Base-by-base conservation (phyloP, 2,329 filamentous ascomycete species). In the Colletotrichum nymphaeae region DNA sequence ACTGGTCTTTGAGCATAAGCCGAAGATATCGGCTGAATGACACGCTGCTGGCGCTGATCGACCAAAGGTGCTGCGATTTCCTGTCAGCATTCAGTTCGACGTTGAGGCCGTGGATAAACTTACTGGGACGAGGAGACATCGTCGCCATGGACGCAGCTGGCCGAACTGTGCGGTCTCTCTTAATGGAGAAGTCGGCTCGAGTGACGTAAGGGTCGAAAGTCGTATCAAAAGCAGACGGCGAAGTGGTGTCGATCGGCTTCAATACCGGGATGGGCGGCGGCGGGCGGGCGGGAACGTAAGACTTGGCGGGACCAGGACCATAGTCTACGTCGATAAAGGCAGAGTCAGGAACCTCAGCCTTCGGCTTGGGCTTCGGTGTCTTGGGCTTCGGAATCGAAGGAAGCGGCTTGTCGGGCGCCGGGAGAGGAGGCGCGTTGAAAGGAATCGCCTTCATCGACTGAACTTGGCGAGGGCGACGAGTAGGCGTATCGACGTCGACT, bases 321-420 rank as follows among this genome's bases (percentile, higher is more conserved):
- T 56, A 56, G 26, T 60, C 53, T 11, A 37, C 46, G 26, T 65
- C 62, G 22, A 71, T 26, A 8, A 59, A 59, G 58, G 32, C 26
- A 28, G 24, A 12, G 32, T 5, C 6, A 42, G 12, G 35, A 22
- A 35, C 22, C 19, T 66, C 56, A 14, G 49, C 2, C 14, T 35
- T 67, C 11, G 22, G 4, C 26, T 46, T 64, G 35, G 42, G 56
- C 19, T 35, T 67, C 7, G 26, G 37, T 6, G 37, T 11, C 26
- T 46, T 69, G 28, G 42, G 56, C 22, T n/a, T 24, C 5, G 71
- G 71, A 4, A 71, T 22, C 11, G 67, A 53, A 7, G 71, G 71
- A 55, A 73, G 24, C n/a, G 71, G 71, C 56, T 71, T 73, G 60
- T 57, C 57, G 56, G 71, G 71, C 19, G 71, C 67, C 14, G 67